Percentiles rank a stretch among this genome's conserved stretches.
Evolutionary conservation across 768 basidiomycete species (phyloP).

Genomic region (Pisolithus microcarpus): DNA sequence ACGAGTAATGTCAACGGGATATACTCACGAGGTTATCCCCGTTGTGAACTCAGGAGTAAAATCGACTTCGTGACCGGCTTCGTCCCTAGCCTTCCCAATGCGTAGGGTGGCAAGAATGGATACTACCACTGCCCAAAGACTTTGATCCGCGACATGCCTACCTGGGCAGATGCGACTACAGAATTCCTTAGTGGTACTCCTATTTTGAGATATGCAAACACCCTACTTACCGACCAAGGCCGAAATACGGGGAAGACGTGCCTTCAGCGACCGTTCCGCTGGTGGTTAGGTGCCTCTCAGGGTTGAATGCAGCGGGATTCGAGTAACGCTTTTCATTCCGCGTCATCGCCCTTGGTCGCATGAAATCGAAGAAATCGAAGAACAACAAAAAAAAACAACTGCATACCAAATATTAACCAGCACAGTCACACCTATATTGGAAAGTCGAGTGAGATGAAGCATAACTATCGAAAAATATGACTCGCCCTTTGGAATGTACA

Average conservation of each 20-base stretch:
- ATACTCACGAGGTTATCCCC: conserved; percentile 3
- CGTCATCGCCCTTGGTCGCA: conserved; percentile 20
- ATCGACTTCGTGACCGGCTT: conserved; percentile 26
- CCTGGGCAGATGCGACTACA: conserved; percentile 30
- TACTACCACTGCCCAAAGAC: conserved; percentile 26
- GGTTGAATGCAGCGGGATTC: conserved; percentile 45
- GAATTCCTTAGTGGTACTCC: neutral
- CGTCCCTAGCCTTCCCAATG: conserved; percentile 20
- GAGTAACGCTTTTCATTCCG: conserved; percentile 47
- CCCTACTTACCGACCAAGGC: conserved; percentile 21
- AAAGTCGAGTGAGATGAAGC: neutral
- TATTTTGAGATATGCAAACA: neutral
- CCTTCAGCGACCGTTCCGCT: conserved; percentile 11
- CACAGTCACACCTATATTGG: conserved; percentile 13
- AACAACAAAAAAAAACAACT: neutral
- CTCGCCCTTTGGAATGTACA: conserved; percentile 26
- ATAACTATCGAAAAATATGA: neutral
- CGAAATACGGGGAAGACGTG: conserved; percentile 6
- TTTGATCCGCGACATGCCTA: conserved; percentile 26
- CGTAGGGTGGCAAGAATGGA: conserved; percentile 23
- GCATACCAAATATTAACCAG: conserved; percentile 18
- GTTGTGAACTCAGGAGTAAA: conserved; percentile 17
- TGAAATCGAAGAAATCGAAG: neutral
- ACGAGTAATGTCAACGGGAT: neutral
- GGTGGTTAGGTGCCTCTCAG: conserved; percentile 44